Evolutionary conservation across 495 filamentous ascomycete species (phyloP), one percentile per base, ranked within the genome.

Genomic region (Daldinia concentrica): DNA sequence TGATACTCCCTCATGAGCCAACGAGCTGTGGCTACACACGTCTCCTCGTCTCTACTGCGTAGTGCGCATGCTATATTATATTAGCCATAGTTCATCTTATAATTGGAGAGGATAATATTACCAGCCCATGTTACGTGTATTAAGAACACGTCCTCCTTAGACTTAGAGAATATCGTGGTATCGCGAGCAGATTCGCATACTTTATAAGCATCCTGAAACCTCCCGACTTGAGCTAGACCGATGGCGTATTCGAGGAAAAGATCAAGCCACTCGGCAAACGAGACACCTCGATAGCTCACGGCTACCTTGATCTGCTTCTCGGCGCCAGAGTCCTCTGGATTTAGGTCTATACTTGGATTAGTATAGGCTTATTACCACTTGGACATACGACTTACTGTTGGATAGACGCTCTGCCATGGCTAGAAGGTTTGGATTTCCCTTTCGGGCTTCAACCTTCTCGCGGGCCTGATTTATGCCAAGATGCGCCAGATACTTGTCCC

Each of bases 211-310:
- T 91, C 90, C 26, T 87, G 83, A 66, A 78, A 79, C 48, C 80
- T 81, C 6, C 83, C 83, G 8, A 79, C 71, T 48, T 87, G 86
- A 19, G 94, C 90, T 2, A 93, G 86, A 15, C 86, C 80, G 37
- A 97, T 83, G 11, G 93, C 91, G 76, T 95, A 96, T 72, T 94
- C 88, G 50, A 94, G 86, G 76, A 98, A 96, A n/a, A 97, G 86
- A 62, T 96, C 91, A 4, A 97, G 86, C 95, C 95, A 99, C 29
- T 87, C 83, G 55, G 88, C 83, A 73, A 97, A 97, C 0, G 87
- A 73, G 48, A 98, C 92, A 6, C 90, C 92, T 63, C 92, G 88
- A 76, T 95, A 97, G 14, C 76, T 74, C 12, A 78, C 68, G 22
- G 74, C 62, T 7, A 73, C 72, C 39, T 73, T 68, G 5, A 56